Conservation (phyloP, 805 yeast species). For the Candida corydali region DNA sequence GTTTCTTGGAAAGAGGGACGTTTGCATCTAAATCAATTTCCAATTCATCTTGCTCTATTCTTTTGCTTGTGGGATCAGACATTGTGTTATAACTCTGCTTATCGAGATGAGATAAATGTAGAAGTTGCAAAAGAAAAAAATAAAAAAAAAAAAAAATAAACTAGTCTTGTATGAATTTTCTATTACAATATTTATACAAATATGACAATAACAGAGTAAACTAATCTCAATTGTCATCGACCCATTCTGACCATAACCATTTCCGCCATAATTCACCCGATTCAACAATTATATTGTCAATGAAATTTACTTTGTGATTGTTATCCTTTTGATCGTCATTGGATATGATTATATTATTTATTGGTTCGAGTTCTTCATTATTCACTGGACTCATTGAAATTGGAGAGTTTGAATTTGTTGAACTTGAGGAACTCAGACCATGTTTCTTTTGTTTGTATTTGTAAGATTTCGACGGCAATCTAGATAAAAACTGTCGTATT, state of each 20-base stretch:
- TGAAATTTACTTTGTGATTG: constrained; percentile 51
- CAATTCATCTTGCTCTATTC: constrained; percentile 43
- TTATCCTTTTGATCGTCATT: constrained; percentile 24
- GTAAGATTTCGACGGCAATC: constrained; percentile 46
- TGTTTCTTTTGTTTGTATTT: constrained; percentile 13
- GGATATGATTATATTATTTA: constrained; percentile 16
- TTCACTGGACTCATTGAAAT: constrained; percentile 6
- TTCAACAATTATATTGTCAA: constrained; percentile 67
- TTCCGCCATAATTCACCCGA: constrained; percentile 89
- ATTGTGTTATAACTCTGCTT: too few species aligned
- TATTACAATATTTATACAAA: too few species aligned
- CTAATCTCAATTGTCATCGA: constrained; percentile 27
- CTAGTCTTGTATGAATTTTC: neutral
- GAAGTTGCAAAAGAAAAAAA: neutral
- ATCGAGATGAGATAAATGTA: constrained; percentile 8
- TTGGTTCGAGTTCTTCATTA: constrained; percentile 1
- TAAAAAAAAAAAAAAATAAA: constrained; percentile 1
- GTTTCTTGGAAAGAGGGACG: constrained; percentile 87
- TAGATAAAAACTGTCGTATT: constrained; percentile 70
- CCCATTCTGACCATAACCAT: constrained; percentile 56
- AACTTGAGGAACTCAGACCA: constrained; percentile 7
- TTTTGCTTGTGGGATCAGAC: constrained; percentile 9
- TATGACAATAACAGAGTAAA: too few species aligned
- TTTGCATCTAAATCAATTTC: constrained; percentile 67
- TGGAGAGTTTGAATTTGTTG: constrained; percentile 8